phyloP scores from a whole-genome alignment of 2,329 filamentous ascomycete genomes.

The Ramularia endophylla region DNA sequence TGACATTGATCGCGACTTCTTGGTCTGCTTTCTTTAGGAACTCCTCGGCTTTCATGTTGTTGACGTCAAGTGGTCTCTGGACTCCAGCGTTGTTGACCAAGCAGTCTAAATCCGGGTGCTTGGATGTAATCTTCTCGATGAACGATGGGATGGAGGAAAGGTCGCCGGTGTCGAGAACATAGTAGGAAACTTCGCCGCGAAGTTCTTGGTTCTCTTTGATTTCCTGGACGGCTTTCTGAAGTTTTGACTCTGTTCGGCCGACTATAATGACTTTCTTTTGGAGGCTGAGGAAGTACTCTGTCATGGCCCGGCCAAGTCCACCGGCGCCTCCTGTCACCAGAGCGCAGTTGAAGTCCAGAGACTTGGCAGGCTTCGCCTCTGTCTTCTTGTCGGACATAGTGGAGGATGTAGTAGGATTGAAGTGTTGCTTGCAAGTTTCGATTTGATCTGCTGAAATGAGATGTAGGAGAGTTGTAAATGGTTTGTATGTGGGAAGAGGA shows the following conservation, averaged over 20 bases:
- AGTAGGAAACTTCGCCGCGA: constrained; percentile 43
- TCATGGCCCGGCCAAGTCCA: constrained; percentile 48
- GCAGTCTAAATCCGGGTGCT: constrained; percentile 53
- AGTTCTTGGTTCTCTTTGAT: constrained; percentile 24
- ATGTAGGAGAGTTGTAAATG: too few species aligned
- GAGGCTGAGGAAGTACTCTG: constrained; percentile 41
- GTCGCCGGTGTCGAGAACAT: constrained; percentile 48
- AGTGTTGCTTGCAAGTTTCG: too few species aligned
- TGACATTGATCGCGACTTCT: constrained; percentile 55
- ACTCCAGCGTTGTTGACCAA: constrained; percentile 56
- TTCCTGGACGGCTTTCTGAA: constrained; percentile 38
- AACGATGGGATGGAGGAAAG: constrained; percentile 41
- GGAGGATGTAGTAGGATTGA: too few species aligned
- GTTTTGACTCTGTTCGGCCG: constrained; percentile 51
- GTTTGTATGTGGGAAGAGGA: too few species aligned
- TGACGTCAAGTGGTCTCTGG: constrained; percentile 48
- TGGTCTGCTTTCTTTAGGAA: constrained; percentile 49
- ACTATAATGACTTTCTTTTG: constrained; percentile 49
- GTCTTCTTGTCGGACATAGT: too few species aligned
- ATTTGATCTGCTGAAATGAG: too few species aligned
- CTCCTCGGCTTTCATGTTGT: constrained; percentile 30
- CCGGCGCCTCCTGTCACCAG: constrained; percentile 46
- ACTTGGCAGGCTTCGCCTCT: constrained; percentile 15
- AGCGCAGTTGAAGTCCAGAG: constrained; percentile 39
- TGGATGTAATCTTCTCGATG: constrained; percentile 38